A percentile compares a stretch with the other conserved stretches of the same genome.
Evolutionary conservation across 495 filamentous ascomycete genomes (phyloP).

Genomic region (Neurospora sp.): DNA sequence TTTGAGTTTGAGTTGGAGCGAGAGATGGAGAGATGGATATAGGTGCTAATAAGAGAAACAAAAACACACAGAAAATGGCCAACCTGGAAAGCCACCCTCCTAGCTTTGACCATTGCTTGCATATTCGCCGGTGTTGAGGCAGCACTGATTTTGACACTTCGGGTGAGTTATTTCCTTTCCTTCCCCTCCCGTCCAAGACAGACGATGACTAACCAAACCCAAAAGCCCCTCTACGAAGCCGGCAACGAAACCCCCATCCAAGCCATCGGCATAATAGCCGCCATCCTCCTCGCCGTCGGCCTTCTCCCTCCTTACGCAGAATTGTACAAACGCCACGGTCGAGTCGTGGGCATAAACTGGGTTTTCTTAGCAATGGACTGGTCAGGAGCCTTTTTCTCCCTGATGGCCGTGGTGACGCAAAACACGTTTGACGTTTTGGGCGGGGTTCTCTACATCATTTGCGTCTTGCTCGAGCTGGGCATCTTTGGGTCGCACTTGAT

Average conservation of each 20-base stretch:
- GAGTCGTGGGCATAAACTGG: slow-evolving; percentile 61
- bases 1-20: neutral
- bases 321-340: slow-evolving; percentile 57
- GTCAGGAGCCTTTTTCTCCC: slow-evolving; percentile 62
- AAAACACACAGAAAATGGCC: slow-evolving; percentile 37
- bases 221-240: slow-evolving; percentile 38
- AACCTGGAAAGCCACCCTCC: slow-evolving; percentile 35
- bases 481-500: slow-evolving; percentile 60
- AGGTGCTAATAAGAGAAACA: neutral
- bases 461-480: slow-evolving; percentile 54
- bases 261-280: slow-evolving; percentile 52
- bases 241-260: slow-evolving; percentile 44
- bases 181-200: neutral
- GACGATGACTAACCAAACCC: slow-evolving; percentile 1
- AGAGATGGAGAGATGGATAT: neutral
- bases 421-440: slow-evolving; percentile 61
- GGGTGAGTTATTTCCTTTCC: slow-evolving; percentile 25
- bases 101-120: slow-evolving; percentile 30
- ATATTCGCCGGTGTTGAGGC: slow-evolving; percentile 51
- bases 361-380: slow-evolving; percentile 62
- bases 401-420: slow-evolving; percentile 59
- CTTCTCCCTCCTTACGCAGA: slow-evolving; percentile 64
- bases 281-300: slow-evolving; percentile 63
- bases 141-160: slow-evolving; percentile 52
- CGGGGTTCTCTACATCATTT: slow-evolving; percentile 58